A percentile compares a stretch with the other conserved stretches of the same genome.
phyloP scores from a whole-genome alignment of 345 rosid species.

The Populus tremula region DNA sequence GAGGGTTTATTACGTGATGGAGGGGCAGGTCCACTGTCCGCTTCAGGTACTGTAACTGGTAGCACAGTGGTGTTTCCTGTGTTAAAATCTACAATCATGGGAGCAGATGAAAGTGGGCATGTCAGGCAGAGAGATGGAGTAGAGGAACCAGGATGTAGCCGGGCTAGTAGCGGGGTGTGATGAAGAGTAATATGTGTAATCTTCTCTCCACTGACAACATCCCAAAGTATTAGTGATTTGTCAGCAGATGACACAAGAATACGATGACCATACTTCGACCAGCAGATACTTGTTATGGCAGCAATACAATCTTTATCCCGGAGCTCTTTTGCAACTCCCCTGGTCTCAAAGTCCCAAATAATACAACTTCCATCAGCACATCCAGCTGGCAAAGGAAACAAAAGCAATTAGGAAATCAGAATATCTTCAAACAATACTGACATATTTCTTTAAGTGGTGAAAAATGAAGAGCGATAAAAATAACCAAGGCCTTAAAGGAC shows the following conservation, averaged over 20 bases:
- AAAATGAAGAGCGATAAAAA: neutral
- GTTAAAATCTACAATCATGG: conserved; percentile 73
- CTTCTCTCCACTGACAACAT: conserved; percentile 69
- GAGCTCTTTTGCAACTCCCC: conserved; percentile 90
- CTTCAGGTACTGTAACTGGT: conserved; percentile 62
- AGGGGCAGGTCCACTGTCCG: conserved; percentile 52
- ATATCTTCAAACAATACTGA: neutral
- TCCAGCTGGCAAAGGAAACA: conserved; percentile 54
- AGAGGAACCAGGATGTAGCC: conserved; percentile 81
- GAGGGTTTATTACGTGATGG: conserved; percentile 63
- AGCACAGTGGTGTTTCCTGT: conserved; percentile 65
- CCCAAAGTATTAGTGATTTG: conserved; percentile 91
- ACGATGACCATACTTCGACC: conserved; percentile 92
- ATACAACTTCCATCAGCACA: conserved; percentile 90
- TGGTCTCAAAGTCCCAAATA: conserved; percentile 97
- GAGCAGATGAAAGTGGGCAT: conserved; percentile 95
- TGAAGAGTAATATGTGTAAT: conserved; percentile 59
- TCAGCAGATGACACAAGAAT: conserved; percentile 95
- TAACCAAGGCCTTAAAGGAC: neutral
- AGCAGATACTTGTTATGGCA: conserved; percentile 86
- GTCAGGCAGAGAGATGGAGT: conserved; percentile 74
- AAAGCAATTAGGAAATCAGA: conserved; percentile 7
- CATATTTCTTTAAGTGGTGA: neutral
- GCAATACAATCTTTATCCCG: conserved; percentile 69
- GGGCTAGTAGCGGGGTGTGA: conserved; percentile 82